Evolutionary conservation across 305 asterid species (phyloP).

Genomic region (Fraxinus angustifolia): DNA sequence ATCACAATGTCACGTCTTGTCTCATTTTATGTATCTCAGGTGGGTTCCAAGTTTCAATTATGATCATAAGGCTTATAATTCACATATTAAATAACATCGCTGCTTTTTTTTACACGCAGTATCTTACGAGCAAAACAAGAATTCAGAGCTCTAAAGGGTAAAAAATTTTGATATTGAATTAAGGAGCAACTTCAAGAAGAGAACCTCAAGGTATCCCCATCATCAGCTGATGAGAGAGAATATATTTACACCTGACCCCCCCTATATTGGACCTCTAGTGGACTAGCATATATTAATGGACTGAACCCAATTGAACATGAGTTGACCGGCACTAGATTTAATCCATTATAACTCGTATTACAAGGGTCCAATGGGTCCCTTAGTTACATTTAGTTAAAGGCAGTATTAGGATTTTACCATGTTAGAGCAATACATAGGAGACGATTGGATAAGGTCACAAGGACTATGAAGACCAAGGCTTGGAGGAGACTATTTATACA

Average conservation of each 20-base stretch:
- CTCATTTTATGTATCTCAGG: not conserved
- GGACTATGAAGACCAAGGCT: not conserved
- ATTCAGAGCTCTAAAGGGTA: not conserved
- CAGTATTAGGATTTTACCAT: not conserved
- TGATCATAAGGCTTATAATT: not conserved
- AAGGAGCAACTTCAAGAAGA: not conserved
- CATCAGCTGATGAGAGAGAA: not conserved
- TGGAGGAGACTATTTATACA: not conserved
- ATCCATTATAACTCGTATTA: not conserved
- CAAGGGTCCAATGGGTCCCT: not conserved
- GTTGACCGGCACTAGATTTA: not conserved
- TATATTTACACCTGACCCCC: not conserved
- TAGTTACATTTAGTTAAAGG: not conserved
- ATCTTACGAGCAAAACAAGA: not conserved
- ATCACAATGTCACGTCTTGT: not conserved
- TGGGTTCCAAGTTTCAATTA: not conserved
- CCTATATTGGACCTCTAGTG: not conserved
- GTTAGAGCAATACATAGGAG: not conserved
- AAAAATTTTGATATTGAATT: not conserved
- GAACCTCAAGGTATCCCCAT: conserved; percentile 3
- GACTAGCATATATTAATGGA: not conserved
- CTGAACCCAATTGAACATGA: not conserved
- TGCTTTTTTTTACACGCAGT: not conserved
- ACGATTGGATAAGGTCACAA: not conserved
- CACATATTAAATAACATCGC: not conserved